A percentile compares a stretch with the other conserved stretches of the same genome.
Evolutionary conservation across 2,329 filamentous ascomycete species (phyloP).

Genomic region (Talaromyces marneffei): DNA sequence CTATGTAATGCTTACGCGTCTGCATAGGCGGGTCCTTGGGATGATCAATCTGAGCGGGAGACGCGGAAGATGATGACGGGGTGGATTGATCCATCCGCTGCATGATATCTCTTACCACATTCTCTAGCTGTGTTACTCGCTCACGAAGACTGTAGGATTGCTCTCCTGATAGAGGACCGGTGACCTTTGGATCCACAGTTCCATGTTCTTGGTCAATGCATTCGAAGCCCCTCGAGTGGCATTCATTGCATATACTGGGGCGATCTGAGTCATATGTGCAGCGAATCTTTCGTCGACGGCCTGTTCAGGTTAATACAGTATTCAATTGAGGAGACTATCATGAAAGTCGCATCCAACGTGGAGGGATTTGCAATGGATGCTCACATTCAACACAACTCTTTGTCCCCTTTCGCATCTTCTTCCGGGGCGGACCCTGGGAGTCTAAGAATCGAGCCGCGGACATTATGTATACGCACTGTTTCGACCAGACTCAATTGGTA

Average conservation of each 20-base stretch:
- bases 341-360: background rate
- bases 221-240: slow-evolving; percentile 31
- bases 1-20: slow-evolving; percentile 1
- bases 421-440: slow-evolving; percentile 30
- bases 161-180: slow-evolving; percentile 19
- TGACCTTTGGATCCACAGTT: slow-evolving; percentile 19
- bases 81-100: slow-evolving; percentile 14
- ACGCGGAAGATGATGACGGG: background rate
- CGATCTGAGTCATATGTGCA: slow-evolving; percentile 34
- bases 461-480: slow-evolving; percentile 14
- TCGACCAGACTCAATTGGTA: no score
- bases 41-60: background rate
- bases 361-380: background rate
- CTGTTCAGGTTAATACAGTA: slow-evolving; percentile 16
- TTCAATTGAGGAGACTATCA: background rate
- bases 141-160: slow-evolving; percentile 35
- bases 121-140: slow-evolving; percentile 34
- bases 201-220: slow-evolving; percentile 39
- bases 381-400: slow-evolving; percentile 40
- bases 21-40: slow-evolving; percentile 16
- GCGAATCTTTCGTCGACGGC: slow-evolving; percentile 39
- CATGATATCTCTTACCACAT: slow-evolving; percentile 30
- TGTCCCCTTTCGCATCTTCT: slow-evolving; percentile 41
- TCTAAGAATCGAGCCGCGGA: slow-evolving; percentile 18
- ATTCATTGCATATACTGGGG: slow-evolving; percentile 36